These are phyloP conservation scores for Clausena lansium DNA, from an alignment of 345 rosid genomes.

Conservation along the genomic window DNA sequence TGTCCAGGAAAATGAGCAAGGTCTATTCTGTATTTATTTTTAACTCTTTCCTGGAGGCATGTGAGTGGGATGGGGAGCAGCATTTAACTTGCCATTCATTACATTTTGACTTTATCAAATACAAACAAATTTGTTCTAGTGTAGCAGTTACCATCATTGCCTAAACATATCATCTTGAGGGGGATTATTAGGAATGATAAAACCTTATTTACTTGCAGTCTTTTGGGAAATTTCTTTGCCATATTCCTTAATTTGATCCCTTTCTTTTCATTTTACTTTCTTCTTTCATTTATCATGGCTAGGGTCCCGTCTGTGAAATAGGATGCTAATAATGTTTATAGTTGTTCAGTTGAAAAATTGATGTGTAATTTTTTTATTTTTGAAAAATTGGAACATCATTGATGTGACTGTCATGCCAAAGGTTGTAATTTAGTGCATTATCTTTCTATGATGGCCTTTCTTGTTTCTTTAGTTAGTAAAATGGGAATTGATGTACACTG, in stretches of 20 bases:
- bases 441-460: not conserved
- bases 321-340: not conserved
- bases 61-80: not conserved
- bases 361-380: too few species aligned
- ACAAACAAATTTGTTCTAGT: not conserved
- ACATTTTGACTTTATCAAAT: not conserved
- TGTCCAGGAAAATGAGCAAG: slow-evolving; percentile 40
- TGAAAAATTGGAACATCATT: not conserved
- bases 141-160: not conserved
- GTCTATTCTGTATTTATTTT: slow-evolving; percentile 21
- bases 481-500: not conserved
- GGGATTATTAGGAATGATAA: not conserved
- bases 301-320: not conserved
- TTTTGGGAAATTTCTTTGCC: not conserved
- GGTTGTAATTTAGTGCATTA: not conserved
- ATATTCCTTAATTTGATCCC: not conserved
- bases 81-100: not conserved
- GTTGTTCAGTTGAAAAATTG: slow-evolving; percentile 8
- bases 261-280: not conserved
- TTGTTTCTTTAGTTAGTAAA: not conserved
- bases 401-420: not conserved
- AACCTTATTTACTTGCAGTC: not conserved
- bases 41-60: not conserved
- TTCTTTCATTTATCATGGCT: not conserved
- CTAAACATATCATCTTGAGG: not conserved